Percentiles rank a stretch among this genome's conserved stretches.
Conservation (phyloP, 257 asterid genomes). For the Solanum neorickii region DNA sequence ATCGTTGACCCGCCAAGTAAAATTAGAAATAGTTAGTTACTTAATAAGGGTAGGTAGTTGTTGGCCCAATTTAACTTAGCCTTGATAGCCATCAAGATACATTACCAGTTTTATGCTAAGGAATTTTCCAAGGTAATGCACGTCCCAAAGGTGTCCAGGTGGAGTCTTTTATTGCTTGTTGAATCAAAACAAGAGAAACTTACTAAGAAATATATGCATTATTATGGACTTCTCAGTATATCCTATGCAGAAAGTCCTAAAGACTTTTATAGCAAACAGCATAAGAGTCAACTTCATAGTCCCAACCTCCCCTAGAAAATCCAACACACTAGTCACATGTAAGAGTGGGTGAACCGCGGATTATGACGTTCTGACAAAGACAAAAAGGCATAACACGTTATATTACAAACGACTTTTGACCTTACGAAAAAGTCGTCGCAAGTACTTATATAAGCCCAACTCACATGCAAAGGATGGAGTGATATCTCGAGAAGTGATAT, state of each 20-base stretch:
- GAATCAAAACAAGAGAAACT: background rate
- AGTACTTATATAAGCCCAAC: background rate
- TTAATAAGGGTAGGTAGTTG: background rate
- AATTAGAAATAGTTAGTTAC: background rate
- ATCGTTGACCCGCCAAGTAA: background rate
- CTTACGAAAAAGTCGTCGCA: background rate
- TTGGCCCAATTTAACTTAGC: background rate
- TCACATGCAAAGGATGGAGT: background rate
- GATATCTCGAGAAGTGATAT: background rate
- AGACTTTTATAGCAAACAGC: background rate
- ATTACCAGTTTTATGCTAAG: background rate
- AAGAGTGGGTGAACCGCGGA: background rate
- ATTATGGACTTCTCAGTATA: background rate
- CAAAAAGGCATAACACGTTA: background rate
- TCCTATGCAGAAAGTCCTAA: background rate
- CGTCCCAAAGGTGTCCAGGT: background rate
- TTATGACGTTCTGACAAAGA: background rate
- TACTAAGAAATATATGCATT: background rate
- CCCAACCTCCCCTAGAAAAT: background rate
- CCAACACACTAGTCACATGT: background rate
- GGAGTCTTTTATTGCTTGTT: background rate
- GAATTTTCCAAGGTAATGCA: background rate
- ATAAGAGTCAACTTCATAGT: background rate
- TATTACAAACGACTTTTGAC: background rate
- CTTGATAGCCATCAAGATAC: background rate